Evolutionary conservation across 768 basidiomycete genomes (phyloP), one percentile per base, ranked within the genome.

Genomic region (Leccinum longicurvipes): DNA sequence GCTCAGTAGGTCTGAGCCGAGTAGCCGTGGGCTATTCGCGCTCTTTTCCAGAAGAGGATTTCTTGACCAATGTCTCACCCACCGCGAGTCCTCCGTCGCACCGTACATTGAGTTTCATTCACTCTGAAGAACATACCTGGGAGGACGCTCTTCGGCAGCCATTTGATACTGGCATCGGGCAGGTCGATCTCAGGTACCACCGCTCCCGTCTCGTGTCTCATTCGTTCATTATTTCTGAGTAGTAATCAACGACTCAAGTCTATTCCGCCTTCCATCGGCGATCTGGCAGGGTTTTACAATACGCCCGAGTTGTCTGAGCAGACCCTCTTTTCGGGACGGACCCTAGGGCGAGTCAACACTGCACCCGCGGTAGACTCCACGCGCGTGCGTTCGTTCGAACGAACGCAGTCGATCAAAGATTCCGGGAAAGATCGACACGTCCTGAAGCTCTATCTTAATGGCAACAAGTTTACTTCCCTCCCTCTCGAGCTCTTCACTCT

Each of bases 401-500:
- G 69, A 31, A 62, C 65, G 3, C 57, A 68, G 61, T 65, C 67
- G 19, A 60, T 72, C 41, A 59, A 61, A 36, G 67, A 70, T 48
- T 54, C 59, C 34, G 76, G 77, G 2, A 68, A 76, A 39, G 74
- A 78, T 9, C 74, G 75, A 62, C 74, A 81, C 49, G 73, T 81
- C 36, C 73, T 89, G 4, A 77, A 82, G 28, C 70, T 91, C 6
- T 85, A 76, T 57, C 78, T 91, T 0, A 77, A 75, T 17, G 63
- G 71, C 5, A 88, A 90, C 62, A 57, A 52, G 23, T 84, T 91
- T 32, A 68, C 73, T 0, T 66, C 60, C 9, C 67, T 91, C 4
- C 88, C 89, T 6, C 63, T 65, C 1, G 79, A 84, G 56, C 66
- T 91, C 4, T 86, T 88, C 63, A 67, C 65, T 3, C 66, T 90